These are phyloP conservation scores for Suhomyces taliae DNA, from an alignment of 1,139 yeast species.

Conservation along the genomic window DNA sequence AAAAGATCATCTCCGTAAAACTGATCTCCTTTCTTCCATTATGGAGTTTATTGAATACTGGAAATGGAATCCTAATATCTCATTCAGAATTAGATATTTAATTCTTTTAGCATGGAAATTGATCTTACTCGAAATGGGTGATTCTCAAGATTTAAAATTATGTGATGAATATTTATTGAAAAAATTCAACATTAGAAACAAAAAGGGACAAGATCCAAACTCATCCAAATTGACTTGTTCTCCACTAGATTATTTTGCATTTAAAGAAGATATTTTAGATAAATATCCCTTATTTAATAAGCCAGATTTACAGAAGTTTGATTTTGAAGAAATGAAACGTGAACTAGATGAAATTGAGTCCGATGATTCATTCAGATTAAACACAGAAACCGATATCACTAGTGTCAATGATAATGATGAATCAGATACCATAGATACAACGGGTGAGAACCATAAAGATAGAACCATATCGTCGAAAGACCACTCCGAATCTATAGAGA, in stretches of 20 bases:
- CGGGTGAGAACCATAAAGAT: no score
- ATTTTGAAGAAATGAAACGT: conserved; percentile 19
- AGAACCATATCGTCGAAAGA: neutral
- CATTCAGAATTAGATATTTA: conserved; percentile 48
- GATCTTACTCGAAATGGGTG: conserved; percentile 68
- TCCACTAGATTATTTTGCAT: conserved; percentile 78
- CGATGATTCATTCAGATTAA: neutral
- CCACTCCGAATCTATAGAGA: conserved; percentile 16
- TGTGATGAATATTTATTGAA: conserved; percentile 52
- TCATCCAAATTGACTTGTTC: conserved; percentile 51
- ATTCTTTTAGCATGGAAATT: conserved; percentile 59
- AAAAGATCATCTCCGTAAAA: conserved; percentile 18
- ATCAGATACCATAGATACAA: no score
- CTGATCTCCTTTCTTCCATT: conserved; percentile 44
- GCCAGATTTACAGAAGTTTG: conserved; percentile 15
- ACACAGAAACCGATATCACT: neutral
- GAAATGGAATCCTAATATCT: conserved; percentile 52
- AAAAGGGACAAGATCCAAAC: conserved; percentile 21
- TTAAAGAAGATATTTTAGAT: conserved; percentile 69
- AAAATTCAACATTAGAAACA: conserved; percentile 43
- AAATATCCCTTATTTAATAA: conserved; percentile 67
- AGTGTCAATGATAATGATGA: neutral
- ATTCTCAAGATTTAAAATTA: conserved; percentile 34
- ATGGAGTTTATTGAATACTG: conserved; percentile 60
- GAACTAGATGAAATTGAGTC: conserved; percentile 5